These are phyloP conservation scores for Colletotrichum tabaci DNA, from an alignment of 2,329 filamentous ascomycete genomes.

Conservation along the genomic window DNA sequence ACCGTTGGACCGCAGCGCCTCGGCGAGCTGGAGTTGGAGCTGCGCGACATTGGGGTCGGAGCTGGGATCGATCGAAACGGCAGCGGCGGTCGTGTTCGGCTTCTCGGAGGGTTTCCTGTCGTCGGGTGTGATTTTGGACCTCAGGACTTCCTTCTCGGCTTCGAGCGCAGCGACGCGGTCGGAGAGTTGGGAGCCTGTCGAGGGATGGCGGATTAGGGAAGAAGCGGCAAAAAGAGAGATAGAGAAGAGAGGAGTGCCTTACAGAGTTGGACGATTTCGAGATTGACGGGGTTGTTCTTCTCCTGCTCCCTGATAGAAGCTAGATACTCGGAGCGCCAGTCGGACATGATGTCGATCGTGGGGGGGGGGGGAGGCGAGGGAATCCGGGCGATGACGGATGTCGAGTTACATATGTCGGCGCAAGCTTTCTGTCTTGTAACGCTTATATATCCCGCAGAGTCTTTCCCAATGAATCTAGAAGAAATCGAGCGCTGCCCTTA, in stretches of 20 bases:
- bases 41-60: slow-evolving; percentile 59
- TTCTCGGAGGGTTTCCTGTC: slow-evolving; percentile 46
- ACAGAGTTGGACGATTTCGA: slow-evolving; percentile 86
- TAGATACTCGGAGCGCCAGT: slow-evolving; percentile 88
- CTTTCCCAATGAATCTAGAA: not conserved
- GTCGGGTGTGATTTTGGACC: slow-evolving; percentile 48
- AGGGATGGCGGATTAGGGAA: slow-evolving; percentile 4
- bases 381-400: not conserved
- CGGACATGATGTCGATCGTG: slow-evolving; percentile 62
- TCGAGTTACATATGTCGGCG: not conserved
- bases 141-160: slow-evolving; percentile 66
- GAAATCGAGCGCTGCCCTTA: not conserved
- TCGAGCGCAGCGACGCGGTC: slow-evolving; percentile 77
- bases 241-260: slow-evolving; percentile 48
- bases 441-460: not conserved
- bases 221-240: not conserved
- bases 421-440: not conserved
- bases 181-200: slow-evolving; percentile 74
- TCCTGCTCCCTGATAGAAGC: slow-evolving; percentile 81
- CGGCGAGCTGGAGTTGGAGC: slow-evolving; percentile 79
- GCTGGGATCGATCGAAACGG: slow-evolving; percentile 34
- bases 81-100: slow-evolving; percentile 11
- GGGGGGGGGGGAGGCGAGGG: not conserved
- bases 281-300: slow-evolving; percentile 73
- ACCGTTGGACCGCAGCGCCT: slow-evolving; percentile 81